Evolutionary conservation across 768 basidiomycete genomes (phyloP), one percentile per base, ranked within the genome.

Genomic region (Pilatotrama ljubarskyi): DNA sequence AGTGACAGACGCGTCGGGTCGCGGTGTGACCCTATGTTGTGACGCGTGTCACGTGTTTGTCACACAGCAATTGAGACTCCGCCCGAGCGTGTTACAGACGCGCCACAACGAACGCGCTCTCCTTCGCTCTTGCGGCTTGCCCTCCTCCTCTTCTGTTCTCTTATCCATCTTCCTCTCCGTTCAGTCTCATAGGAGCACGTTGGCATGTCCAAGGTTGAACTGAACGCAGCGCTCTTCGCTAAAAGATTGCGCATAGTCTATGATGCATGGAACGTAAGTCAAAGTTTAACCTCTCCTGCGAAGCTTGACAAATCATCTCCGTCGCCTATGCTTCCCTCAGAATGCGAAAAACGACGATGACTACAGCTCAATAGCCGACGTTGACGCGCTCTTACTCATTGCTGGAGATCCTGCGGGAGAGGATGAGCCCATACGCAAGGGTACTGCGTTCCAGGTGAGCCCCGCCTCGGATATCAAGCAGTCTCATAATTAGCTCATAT

Each of bases 391-490:
- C 22, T 69, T 93, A 3, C 76, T 93, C 14, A 70, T 86, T 29
- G 85, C 91, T 36, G 92, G 91, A 29, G 92, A 93, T 64, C 87
- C 88, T 22, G 86, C 84, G 0, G 80, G 82, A 5, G 94, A 98
- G 68, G 96, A 98, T 65, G 91, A 92, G 67, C 86, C 91, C n/a
- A 85, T 93, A 67, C 84, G 89, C 59, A 96, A 94, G 72, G 92
- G 94, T 11, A 91, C 90, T 24, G 93, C 93, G 40, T 82, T 98
- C 61, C 96, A 98, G 78, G 96, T 93, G 62, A 60, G 84, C 70
- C 29, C 37, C 25, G 10, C 46, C 18, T 20, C 55, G 44, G 53
- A 42, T 42, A 24, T 40, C 58, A 22, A 47, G 29, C 4, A 32
- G 6, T 42, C 24, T 20, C 36, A 10, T n/a, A 36, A 20, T 18